Evolutionary conservation across 2,329 filamentous ascomycete genomes (phyloP).

Genomic region (Colletotrichum godetiae): DNA sequence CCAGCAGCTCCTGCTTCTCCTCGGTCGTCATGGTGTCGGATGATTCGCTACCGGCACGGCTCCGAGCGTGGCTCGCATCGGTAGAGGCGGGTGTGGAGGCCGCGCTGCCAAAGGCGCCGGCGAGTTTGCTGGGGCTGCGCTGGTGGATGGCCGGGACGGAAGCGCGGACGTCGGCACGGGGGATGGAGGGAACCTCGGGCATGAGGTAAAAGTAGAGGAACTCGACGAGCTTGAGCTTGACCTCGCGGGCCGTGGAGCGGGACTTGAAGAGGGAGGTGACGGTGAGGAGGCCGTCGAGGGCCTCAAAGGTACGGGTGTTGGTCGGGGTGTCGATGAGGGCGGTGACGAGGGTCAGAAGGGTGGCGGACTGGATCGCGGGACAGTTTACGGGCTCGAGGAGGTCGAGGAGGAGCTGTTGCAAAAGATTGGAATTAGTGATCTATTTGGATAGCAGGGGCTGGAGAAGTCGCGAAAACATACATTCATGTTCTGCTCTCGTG

Average conservation of each 20-base stretch:
- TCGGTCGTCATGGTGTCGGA: slow-evolving; percentile 73
- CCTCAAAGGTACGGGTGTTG: slow-evolving; percentile 93
- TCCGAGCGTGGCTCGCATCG: slow-evolving; percentile 44
- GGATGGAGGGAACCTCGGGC: slow-evolving; percentile 79
- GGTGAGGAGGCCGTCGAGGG: slow-evolving; percentile 89
- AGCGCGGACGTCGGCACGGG: slow-evolving; percentile 57
- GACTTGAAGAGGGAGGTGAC: slow-evolving; percentile 95
- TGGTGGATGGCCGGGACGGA: slow-evolving; percentile 67
- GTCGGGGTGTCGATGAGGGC: slow-evolving; percentile 86
- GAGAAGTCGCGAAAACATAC: slow-evolving; percentile 54
- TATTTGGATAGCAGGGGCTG: not conserved
- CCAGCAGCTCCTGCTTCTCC: slow-evolving; percentile 85
- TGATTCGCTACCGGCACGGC: slow-evolving; percentile 49
- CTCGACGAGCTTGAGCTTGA: slow-evolving; percentile 96
- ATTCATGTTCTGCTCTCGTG: slow-evolving; percentile 94
- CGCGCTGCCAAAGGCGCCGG: slow-evolving; percentile 62
- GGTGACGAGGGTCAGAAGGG: slow-evolving; percentile 89
- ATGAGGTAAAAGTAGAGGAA: slow-evolving; percentile 99
- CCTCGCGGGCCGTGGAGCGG: slow-evolving; percentile 83
- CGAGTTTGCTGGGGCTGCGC: slow-evolving; percentile 76
- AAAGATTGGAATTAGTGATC: not conserved
- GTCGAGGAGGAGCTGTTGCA: slow-evolving; percentile 80
- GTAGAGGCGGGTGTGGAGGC: slow-evolving; percentile 40
- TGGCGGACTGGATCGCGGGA: slow-evolving; percentile 89
- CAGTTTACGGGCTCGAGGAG: slow-evolving; percentile 93